Evolutionary conservation across 2,329 filamentous ascomycete species (phyloP).

Genomic region (Magnaporthiopsis poae): DNA sequence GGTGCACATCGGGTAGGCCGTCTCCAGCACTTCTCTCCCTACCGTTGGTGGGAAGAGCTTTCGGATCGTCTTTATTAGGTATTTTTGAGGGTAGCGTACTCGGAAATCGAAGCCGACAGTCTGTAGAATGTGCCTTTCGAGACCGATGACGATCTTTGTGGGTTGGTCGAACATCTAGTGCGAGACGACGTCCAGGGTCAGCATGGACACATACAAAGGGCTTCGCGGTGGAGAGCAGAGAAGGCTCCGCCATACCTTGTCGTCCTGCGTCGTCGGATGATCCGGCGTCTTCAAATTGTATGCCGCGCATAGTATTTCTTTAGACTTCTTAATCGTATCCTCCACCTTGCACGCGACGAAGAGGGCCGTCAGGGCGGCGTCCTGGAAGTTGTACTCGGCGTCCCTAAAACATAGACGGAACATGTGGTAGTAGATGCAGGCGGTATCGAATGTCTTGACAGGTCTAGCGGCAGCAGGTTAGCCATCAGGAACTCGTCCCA

Average conservation of each 20-base stretch:
- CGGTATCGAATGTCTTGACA: conserved; percentile 83
- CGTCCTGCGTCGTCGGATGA: conserved; percentile 66
- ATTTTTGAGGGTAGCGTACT: conserved; percentile 75
- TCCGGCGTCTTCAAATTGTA: conserved; percentile 69
- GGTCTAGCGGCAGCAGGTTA: conserved; percentile 43
- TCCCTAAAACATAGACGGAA: conserved; percentile 82
- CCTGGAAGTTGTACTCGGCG: conserved; percentile 73
- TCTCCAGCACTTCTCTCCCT: conserved; percentile 48
- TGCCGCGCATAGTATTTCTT: conserved; percentile 80
- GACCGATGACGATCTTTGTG: conserved; percentile 72
- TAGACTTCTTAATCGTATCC: conserved; percentile 93
- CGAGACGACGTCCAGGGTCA: conserved; percentile 3
- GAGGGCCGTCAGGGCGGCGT: conserved; percentile 77
- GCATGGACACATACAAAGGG: not conserved
- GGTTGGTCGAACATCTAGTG: conserved; percentile 66
- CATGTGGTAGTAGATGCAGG: conserved; percentile 85
- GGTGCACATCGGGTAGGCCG: conserved; percentile 72
- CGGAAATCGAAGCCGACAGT: conserved; percentile 89
- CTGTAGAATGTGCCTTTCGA: conserved; percentile 88
- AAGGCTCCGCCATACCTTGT: conserved; percentile 49
- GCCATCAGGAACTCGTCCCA: not conserved
- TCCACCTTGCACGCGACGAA: conserved; percentile 96
- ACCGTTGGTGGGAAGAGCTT: conserved; percentile 37
- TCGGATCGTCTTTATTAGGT: conserved; percentile 69
- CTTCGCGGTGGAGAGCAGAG: not conserved